A percentile compares a stretch with the other conserved stretches of the same genome.
phyloP scores from a whole-genome alignment of 73 alveolate species.

The Paraurostyla sp. region DNA sequence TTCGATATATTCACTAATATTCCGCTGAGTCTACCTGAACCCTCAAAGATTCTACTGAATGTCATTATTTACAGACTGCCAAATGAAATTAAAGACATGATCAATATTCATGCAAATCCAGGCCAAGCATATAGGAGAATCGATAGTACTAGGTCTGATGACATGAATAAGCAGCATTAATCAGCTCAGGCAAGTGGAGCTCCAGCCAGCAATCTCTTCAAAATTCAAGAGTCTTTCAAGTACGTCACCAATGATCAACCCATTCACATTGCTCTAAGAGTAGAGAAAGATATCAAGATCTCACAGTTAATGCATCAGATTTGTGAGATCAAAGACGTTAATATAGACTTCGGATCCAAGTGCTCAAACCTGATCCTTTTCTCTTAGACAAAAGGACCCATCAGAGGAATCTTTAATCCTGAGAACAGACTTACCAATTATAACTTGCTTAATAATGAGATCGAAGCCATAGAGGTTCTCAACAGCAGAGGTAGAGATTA shows the following conservation, averaged over 20 bases:
- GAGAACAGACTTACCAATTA: conserved; percentile 21
- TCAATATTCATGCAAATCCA: background rate
- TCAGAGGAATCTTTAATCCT: conserved; percentile 59
- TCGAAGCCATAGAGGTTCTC: conserved; percentile 56
- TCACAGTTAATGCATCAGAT: background rate
- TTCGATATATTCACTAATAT: conserved; percentile 84
- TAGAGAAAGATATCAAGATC: conserved; percentile 53
- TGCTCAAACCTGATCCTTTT: conserved; percentile 13
- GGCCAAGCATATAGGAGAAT: background rate
- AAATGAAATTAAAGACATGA: conserved; percentile 42
- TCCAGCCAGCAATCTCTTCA: background rate
- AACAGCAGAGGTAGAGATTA: conserved; percentile 35
- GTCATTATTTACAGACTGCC: conserved; percentile 85
- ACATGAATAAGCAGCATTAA: background rate
- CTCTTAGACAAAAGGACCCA: background rate
- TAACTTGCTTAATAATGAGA: conserved; percentile 38
- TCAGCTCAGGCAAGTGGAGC: background rate
- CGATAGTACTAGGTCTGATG: conserved; percentile 28
- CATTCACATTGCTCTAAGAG: conserved; percentile 28
- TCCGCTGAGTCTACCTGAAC: conserved; percentile 84
- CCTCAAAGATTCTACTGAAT: conserved; percentile 76
- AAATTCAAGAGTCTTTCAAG: conserved; percentile 23
- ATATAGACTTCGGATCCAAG: background rate
- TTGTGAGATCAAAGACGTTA: conserved; percentile 53
- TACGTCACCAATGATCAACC: conserved; percentile 57